Evolutionary conservation across 169 alveolate species (phyloP).

Genomic region (Eimeria mitis): DNA sequence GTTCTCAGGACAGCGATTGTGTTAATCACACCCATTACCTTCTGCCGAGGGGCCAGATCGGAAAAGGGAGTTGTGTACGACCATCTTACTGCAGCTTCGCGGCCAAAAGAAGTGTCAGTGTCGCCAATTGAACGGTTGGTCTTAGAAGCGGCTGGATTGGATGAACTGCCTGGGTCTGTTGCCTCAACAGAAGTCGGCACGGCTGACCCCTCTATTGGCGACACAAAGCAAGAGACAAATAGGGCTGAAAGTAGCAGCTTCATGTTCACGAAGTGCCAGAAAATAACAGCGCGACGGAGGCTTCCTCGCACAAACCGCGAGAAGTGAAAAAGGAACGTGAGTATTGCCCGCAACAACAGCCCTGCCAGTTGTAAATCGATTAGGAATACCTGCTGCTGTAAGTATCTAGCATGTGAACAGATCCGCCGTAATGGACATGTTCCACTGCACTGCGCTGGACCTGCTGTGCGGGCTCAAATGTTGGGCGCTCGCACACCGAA

Average conservation of each 20-base stretch:
- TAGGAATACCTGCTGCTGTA: not conserved
- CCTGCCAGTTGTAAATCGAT: not conserved
- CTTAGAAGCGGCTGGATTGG: not conserved
- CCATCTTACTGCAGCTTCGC: conserved; percentile 14
- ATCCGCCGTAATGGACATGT: not conserved
- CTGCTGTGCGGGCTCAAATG: conserved; percentile 14
- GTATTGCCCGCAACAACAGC: not conserved
- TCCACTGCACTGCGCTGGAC: conserved; percentile 19
- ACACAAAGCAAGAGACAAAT: not conserved
- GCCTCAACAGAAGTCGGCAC: not conserved
- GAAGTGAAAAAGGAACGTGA: not conserved
- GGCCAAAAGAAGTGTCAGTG: not conserved
- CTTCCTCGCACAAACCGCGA: not conserved
- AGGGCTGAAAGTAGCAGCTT: conserved; percentile 2
- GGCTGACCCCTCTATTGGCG: not conserved
- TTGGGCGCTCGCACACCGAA: not conserved
- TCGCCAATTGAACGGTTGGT: conserved; percentile 26
- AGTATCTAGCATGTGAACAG: not conserved
- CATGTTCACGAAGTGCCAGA: conserved; percentile 1
- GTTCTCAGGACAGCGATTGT: conserved; percentile 52
- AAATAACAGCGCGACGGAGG: not conserved
- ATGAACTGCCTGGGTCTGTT: not conserved
- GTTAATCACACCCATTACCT: conserved; percentile 61
- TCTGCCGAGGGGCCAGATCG: conserved; percentile 54
- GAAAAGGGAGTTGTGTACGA: conserved; percentile 3